phyloP scores from a whole-genome alignment of 371 early-diverging fungal species.

The Rhizopus arrhizus region DNA sequence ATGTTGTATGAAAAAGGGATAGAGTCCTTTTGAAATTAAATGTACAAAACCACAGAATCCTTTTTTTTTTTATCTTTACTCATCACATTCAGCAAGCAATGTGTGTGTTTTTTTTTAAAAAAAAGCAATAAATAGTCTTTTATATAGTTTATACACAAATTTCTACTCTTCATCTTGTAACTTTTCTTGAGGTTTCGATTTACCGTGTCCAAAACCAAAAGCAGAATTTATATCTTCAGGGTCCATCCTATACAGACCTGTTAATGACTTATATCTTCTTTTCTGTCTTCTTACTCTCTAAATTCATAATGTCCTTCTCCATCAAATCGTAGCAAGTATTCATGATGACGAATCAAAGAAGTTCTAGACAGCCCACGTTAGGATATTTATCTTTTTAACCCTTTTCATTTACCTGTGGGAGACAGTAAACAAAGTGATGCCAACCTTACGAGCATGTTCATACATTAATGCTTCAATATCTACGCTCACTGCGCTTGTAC shows the following conservation, averaged over 20 bases:
- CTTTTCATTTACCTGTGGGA: constrained; percentile 63
- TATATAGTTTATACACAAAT: neutral
- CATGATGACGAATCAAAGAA: constrained; percentile 71
- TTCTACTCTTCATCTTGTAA: constrained; percentile 24
- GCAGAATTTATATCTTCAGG: constrained; percentile 57
- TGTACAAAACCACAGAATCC: no score
- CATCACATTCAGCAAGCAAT: no score
- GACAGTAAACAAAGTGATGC: constrained; percentile 86
- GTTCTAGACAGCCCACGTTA: constrained; percentile 25
- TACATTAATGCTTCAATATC: constrained; percentile 87
- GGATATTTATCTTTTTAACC: no score
- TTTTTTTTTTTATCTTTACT: no score
- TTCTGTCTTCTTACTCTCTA: constrained; percentile 37
- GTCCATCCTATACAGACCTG: constrained; percentile 42
- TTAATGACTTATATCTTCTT: neutral
- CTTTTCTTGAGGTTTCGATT: constrained; percentile 45
- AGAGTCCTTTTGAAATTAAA: no score
- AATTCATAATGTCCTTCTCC: constrained; percentile 85
- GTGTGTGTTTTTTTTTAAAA: neutral
- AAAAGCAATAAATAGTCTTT: neutral
- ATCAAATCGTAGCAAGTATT: constrained; percentile 78
- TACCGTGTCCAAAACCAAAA: constrained; percentile 63
- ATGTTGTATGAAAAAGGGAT: no score
- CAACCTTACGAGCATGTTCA: constrained; percentile 73
- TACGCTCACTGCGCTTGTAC: constrained; percentile 84